A percentile compares a stretch with the other conserved stretches of the same genome.
Conservation (phyloP, 192 early-diverging fungal genomes). For the Backusella circina region DNA sequence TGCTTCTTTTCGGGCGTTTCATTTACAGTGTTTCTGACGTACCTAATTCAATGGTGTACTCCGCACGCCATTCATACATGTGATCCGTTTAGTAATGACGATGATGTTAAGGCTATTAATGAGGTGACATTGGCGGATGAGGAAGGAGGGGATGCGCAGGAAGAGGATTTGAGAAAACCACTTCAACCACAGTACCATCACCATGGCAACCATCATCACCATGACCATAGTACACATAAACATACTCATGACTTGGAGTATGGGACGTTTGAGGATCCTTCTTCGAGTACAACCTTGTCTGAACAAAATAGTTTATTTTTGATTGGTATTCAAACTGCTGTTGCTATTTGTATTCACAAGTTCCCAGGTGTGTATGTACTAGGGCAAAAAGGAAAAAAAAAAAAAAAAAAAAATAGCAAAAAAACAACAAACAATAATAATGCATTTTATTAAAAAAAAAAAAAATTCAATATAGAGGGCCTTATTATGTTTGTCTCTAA, state of each 20-base stretch:
- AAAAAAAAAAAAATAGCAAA: neutral
- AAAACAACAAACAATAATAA: neutral
- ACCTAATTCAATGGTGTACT: conserved; percentile 16
- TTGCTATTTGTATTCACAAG: conserved; percentile 52
- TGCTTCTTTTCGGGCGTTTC: conserved; percentile 21
- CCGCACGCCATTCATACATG: conserved; percentile 28
- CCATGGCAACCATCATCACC: neutral
- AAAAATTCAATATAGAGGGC: conserved; percentile 37
- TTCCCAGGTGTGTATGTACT: conserved; percentile 43
- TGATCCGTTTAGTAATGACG: neutral
- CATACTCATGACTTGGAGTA: neutral
- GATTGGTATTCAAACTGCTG: conserved; percentile 54
- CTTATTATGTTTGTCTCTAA: conserved; percentile 52
- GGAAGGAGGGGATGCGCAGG: too few species aligned
- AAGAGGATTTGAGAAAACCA: neutral
- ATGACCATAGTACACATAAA: neutral
- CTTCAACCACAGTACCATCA: neutral
- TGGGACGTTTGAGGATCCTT: neutral
- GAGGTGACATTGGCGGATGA: neutral
- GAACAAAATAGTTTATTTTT: conserved; percentile 12
- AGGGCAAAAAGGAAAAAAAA: neutral
- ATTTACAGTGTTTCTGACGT: conserved; percentile 25
- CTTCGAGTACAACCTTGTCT: neutral
- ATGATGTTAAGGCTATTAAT: neutral
- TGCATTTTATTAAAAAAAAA: neutral